phyloP scores from a whole-genome alignment of 1,139 yeast species.

The Blastobotrys illinoisensis region DNA sequence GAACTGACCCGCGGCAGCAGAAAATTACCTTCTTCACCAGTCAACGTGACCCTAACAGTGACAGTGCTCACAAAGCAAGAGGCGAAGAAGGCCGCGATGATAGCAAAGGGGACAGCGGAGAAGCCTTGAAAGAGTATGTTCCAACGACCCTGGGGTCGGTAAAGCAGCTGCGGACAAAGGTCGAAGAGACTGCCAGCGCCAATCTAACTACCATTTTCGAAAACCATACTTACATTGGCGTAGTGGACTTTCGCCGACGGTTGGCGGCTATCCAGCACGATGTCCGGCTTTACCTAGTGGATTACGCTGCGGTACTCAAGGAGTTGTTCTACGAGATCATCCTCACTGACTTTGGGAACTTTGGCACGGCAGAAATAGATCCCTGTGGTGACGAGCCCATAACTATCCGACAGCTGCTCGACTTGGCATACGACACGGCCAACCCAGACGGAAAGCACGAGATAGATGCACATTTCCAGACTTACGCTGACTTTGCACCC shows the following conservation, averaged over 20 bases:
- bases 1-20: conserved; percentile 49
- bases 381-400: conserved; percentile 21
- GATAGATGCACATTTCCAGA: conserved; percentile 10
- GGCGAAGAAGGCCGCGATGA: neutral
- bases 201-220: conserved; percentile 63
- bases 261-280: conserved; percentile 80
- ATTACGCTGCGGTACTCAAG: conserved; percentile 60
- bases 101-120: neutral
- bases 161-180: conserved; percentile 45
- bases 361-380: conserved; percentile 52
- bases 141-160: conserved; percentile 35
- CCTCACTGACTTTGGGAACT: conserved; percentile 72
- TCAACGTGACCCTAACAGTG: neutral
- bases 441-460: conserved; percentile 7
- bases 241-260: conserved; percentile 66
- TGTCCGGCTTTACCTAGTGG: conserved; percentile 69
- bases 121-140: neutral
- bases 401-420: conserved; percentile 15
- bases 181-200: conserved; percentile 44
- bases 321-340: conserved; percentile 81
- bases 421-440: conserved; percentile 2
- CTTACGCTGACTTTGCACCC: conserved; percentile 36
- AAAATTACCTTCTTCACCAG: conserved; percentile 2
- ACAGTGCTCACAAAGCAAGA: neutral
- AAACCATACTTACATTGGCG: conserved; percentile 71